A percentile compares a stretch with the other conserved stretches of the same genome.
These are phyloP conservation scores for Geoglossum cookeanum DNA, from an alignment of 2,329 filamentous ascomycete genomes.

Conservation along the genomic window DNA sequence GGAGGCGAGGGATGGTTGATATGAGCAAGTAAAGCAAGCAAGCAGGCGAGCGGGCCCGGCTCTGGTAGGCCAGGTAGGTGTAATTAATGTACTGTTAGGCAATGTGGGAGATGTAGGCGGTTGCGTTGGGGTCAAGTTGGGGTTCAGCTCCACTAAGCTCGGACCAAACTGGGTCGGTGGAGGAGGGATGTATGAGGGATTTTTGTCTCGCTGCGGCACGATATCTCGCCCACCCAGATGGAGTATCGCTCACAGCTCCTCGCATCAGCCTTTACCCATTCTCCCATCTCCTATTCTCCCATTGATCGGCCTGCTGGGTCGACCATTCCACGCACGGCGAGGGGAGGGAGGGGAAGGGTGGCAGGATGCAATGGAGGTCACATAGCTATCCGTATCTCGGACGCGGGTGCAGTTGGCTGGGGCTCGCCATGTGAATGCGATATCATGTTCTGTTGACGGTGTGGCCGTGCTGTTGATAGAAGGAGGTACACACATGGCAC, in stretches of 20 bases:
- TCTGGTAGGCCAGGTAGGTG: too few species aligned
- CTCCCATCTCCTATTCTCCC: background rate
- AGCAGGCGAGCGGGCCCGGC: background rate
- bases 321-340: too few species aligned
- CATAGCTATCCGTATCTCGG: too few species aligned
- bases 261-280: background rate
- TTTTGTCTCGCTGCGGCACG: background rate
- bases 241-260: background rate
- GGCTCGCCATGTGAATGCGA: too few species aligned
- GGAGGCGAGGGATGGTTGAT: background rate
- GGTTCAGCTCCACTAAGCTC: background rate
- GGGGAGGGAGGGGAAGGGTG: too few species aligned
- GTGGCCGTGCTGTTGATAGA: background rate
- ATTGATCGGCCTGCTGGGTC: too few species aligned
- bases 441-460: too few species aligned
- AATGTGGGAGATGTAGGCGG: too few species aligned
- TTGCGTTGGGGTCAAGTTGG: background rate
- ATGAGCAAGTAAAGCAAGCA: background rate
- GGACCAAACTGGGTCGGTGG: background rate
- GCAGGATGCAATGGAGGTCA: too few species aligned
- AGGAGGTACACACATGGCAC: background rate
- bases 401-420: too few species aligned
- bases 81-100: too few species aligned
- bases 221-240: too few species aligned
- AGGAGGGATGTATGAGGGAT: conserved; percentile 2